Evolutionary conservation across 352 stramenopile species (phyloP).

Genomic region (Phytophthora cajani): DNA sequence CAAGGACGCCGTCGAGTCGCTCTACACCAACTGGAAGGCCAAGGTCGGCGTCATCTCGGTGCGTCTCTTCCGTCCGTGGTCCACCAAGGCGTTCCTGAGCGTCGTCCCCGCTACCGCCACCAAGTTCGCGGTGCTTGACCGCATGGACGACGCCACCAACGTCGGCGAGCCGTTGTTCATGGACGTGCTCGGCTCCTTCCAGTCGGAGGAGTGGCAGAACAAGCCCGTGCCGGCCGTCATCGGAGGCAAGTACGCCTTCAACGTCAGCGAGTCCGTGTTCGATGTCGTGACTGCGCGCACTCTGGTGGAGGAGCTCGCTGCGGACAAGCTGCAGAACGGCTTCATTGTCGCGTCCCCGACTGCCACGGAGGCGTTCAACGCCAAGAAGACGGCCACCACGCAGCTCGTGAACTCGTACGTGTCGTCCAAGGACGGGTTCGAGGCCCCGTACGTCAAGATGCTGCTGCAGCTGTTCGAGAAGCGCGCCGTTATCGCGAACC

Average conservation of each 20-base stretch:
- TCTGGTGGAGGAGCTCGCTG: conserved; percentile 71
- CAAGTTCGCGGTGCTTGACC: conserved; percentile 92
- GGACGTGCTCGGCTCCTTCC: conserved; percentile 92
- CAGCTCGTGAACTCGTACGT: conserved; percentile 65
- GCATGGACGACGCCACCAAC: conserved; percentile 87
- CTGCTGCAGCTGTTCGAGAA: conserved; percentile 77
- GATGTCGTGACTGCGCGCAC: conserved; percentile 83
- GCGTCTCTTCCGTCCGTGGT: conserved; percentile 93
- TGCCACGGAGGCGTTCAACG: conserved; percentile 31
- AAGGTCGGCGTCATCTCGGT: conserved; percentile 90
- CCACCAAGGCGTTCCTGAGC: conserved; percentile 74
- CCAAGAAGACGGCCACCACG: conserved; percentile 36
- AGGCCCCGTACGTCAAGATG: conserved; percentile 84
- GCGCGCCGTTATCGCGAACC: conserved; percentile 74
- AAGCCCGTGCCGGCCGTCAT: conserved; percentile 72
- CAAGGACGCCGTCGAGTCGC: conserved; percentile 86
- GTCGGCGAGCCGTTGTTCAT: conserved; percentile 92
- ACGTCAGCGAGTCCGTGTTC: conserved; percentile 73
- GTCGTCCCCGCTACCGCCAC: conserved; percentile 73
- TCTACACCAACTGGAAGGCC: conserved; percentile 86
- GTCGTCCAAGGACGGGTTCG: conserved; percentile 64
- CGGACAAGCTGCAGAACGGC: conserved; percentile 66
- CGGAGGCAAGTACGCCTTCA: conserved; percentile 84
- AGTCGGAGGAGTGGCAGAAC: conserved; percentile 75
- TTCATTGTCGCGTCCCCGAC: conserved; percentile 66